Conservation (phyloP, 768 basidiomycete genomes). For the Lentinula sp. region DNA sequence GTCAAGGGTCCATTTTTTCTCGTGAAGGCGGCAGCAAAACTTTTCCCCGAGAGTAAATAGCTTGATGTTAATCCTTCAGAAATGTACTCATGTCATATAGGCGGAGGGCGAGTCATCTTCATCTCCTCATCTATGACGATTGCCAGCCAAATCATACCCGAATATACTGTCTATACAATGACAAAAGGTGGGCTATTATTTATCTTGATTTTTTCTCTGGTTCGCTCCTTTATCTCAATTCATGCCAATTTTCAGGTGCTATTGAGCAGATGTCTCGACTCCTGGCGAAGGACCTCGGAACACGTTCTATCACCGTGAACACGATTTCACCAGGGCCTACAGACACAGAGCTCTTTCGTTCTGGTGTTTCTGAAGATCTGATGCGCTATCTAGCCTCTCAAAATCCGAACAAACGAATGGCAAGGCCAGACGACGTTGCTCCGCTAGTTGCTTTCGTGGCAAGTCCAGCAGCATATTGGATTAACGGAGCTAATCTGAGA, state of each 20-base stretch:
- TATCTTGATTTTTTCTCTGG: background rate
- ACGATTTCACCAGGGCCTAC: conserved; percentile 50
- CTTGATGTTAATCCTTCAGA: background rate
- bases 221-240: background rate
- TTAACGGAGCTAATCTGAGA: conserved; percentile 51
- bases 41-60: conserved; percentile 34
- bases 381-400: conserved; percentile 39
- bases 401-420: conserved; percentile 41
- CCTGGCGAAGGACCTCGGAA: conserved; percentile 53
- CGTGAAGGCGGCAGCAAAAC: conserved; percentile 36
- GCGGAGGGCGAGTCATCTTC: conserved; percentile 52
- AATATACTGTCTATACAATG: conserved; percentile 44
- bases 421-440: conserved; percentile 45
- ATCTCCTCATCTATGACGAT: conserved; percentile 46
- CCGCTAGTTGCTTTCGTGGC: conserved; percentile 48
- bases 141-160: conserved; percentile 36
- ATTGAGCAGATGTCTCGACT: conserved; percentile 53
- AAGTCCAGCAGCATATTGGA: conserved; percentile 47
- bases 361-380: conserved; percentile 41
- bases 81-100: conserved; percentile 16
- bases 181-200: conserved; percentile 25
- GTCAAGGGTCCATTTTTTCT: conserved; percentile 57
- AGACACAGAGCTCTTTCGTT: conserved; percentile 49
- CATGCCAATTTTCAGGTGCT: conserved; percentile 27
- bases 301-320: conserved; percentile 50